Evolutionary conservation across 164 flowering plant genomes (phyloP), one percentile per base, ranked within the genome.

Genomic region (Annona cherimola): DNA sequence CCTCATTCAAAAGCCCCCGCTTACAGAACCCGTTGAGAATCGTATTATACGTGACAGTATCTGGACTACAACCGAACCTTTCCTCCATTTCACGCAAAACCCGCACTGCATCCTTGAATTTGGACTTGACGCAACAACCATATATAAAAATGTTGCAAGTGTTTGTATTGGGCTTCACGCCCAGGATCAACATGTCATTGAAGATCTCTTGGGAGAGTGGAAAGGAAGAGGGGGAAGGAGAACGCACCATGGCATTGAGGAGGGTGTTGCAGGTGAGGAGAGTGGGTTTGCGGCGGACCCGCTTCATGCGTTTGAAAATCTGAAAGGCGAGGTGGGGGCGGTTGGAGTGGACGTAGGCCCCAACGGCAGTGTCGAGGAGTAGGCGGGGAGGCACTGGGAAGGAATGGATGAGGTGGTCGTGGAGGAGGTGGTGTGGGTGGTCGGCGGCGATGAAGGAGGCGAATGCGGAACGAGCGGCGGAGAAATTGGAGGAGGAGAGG

Each of bases 221-320:
- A 39, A 84, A 16, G 0, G 90, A 84, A 62, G 78, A 81, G 1
- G 84, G 69, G 50, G 91, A 87, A 0, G 84, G 77, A 67, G 75
- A 67, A 45, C 83, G 87, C 26, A 91, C 89, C 75, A 94, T 61
- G 0, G 89, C 82, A 72, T 74, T 83, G 54, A 92, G 78, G 19
- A 94, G 83, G 0, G 90, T 83, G 60, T 90, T 89, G 84, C 85
- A 86, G 20, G 98, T 89, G 18, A 84, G 76, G 26, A 85, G 39
- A 14, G 79, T 80, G 3, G 95, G 96, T 26, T 74, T 73, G 19
- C 75, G 69, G 5, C 71, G 42, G 3, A 72, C 75, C 50, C 88
- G 82, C 78, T 85, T 90, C 96, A 94, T 87, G 70, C 78, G 83
- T 65, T 81, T 76, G 83, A 94, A 91, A 45, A 94, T 67, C 64